Evolutionary conservation across 2,329 filamentous ascomycete species (phyloP).

Genomic region (Cordyceps javanica): DNA sequence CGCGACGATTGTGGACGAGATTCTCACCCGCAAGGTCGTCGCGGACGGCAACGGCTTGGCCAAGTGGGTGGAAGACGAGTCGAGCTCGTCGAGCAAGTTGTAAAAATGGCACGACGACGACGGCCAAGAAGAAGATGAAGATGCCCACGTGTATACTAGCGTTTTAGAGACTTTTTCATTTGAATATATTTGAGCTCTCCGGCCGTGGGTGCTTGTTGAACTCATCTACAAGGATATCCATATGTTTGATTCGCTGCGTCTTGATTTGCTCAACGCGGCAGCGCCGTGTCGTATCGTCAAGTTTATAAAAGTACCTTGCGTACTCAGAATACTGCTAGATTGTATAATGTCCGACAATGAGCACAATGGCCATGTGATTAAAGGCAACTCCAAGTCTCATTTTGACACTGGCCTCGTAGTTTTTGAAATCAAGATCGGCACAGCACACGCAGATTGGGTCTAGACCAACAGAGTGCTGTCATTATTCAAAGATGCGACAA

Average conservation of each 20-base stretch:
- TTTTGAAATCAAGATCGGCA: too few relatives aligned
- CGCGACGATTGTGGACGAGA: constrained; percentile 60
- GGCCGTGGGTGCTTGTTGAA: neutral
- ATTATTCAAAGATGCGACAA: neutral
- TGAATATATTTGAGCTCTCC: neutral
- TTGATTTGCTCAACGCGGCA: too few relatives aligned
- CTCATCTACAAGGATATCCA: neutral
- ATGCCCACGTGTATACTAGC: constrained; percentile 12
- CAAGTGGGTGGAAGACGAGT: constrained; percentile 30
- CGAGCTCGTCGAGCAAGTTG: constrained; percentile 26
- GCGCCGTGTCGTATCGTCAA: too few relatives aligned
- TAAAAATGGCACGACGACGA: constrained; percentile 11
- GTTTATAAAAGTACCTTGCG: too few relatives aligned
- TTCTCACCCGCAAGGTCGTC: constrained; percentile 56
- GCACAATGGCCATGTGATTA: too few relatives aligned
- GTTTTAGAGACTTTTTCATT: neutral
- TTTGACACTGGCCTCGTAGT: too few relatives aligned
- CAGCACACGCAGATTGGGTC: too few relatives aligned
- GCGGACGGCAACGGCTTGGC: constrained; percentile 38
- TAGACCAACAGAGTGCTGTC: neutral
- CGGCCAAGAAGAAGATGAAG: neutral
- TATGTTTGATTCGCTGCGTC: too few relatives aligned
- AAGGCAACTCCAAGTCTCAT: too few relatives aligned
- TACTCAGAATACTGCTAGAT: too few relatives aligned
- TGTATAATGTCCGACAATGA: too few relatives aligned